Evolutionary conservation across 2,329 filamentous ascomycete genomes (phyloP).

Genomic region (Paecilomyces fulvus): DNA sequence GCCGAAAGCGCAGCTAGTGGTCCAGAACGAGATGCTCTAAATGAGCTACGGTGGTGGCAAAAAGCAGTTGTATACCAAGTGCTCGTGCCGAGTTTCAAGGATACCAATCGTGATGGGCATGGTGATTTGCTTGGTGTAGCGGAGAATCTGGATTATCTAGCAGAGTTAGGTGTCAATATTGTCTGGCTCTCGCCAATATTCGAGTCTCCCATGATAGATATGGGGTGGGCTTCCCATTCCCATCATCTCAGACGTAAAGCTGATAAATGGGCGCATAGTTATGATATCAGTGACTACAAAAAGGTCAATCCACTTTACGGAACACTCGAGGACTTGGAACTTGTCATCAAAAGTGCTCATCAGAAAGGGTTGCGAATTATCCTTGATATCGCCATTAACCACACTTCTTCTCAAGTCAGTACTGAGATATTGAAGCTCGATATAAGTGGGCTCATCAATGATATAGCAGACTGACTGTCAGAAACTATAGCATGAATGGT

Average conservation of each 20-base stretch:
- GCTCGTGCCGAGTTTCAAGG: conserved; percentile 26
- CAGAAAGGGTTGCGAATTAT: conserved; percentile 41
- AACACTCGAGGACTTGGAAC: conserved; percentile 38
- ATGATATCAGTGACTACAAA: conserved; percentile 48
- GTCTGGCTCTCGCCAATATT: conserved; percentile 39
- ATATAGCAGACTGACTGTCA: neutral
- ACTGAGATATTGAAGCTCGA: neutral
- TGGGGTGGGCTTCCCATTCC: conserved; percentile 39
- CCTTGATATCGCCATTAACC: conserved; percentile 42
- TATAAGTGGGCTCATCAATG: neutral
- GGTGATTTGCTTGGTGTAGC: conserved; percentile 25
- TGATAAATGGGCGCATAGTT: conserved; percentile 1
- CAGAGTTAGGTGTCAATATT: conserved; percentile 21
- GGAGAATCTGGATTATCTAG: conserved; percentile 21
- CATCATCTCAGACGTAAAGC: neutral
- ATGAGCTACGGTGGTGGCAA: conserved; percentile 29
- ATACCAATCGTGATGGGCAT: conserved; percentile 25
- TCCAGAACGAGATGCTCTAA: conserved; percentile 3
- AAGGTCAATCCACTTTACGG: conserved; percentile 42
- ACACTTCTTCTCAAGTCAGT: conserved; percentile 25
- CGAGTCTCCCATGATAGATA: conserved; percentile 41
- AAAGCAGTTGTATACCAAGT: conserved; percentile 25
- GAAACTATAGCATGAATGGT: conserved; percentile 52
- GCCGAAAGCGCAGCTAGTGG: neutral
- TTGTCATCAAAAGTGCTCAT: conserved; percentile 35